phyloP scores from a whole-genome alignment of 2,329 filamentous ascomycete genomes.

The Pseudogymnoascus sp. region DNA sequence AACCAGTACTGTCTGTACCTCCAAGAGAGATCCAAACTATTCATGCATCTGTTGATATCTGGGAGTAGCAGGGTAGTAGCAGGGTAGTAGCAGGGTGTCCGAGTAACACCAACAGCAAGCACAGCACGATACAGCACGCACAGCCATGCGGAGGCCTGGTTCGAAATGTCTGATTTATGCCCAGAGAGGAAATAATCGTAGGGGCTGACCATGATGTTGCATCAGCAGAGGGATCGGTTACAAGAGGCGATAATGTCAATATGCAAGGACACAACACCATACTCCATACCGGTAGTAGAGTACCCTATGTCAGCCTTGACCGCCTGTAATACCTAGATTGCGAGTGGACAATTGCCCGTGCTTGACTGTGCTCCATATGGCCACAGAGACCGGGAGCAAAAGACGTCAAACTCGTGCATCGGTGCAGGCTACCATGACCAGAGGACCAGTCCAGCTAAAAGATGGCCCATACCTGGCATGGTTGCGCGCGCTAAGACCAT shows the following conservation, averaged over 20 bases:
- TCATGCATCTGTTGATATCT: slow-evolving; percentile 4
- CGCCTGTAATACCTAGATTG: not conserved
- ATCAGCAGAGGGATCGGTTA: not conserved
- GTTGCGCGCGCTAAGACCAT: not conserved
- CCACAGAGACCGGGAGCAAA: not conserved
- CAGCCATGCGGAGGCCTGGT: slow-evolving; percentile 2
- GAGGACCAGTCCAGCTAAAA: not conserved
- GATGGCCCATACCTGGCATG: not conserved
- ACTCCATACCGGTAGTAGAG: not conserved
- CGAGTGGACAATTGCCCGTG: not conserved
- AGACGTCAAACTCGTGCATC: not conserved
- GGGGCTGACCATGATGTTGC: not conserved
- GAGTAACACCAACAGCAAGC: not conserved
- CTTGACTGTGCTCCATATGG: not conserved
- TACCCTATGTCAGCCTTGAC: not conserved
- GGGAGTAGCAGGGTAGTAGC: too few species aligned
- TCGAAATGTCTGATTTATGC: not conserved
- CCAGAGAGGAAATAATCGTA: slow-evolving; percentile 3
- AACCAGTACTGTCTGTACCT: not conserved
- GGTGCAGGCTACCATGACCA: not conserved
- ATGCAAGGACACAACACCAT: not conserved
- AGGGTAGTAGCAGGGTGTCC: not conserved
- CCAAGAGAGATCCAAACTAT: not conserved
- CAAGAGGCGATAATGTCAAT: not conserved
- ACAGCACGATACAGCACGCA: not conserved